Evolutionary conservation across 2,329 filamentous ascomycete genomes (phyloP).

Genomic region (Fusarium sp.): DNA sequence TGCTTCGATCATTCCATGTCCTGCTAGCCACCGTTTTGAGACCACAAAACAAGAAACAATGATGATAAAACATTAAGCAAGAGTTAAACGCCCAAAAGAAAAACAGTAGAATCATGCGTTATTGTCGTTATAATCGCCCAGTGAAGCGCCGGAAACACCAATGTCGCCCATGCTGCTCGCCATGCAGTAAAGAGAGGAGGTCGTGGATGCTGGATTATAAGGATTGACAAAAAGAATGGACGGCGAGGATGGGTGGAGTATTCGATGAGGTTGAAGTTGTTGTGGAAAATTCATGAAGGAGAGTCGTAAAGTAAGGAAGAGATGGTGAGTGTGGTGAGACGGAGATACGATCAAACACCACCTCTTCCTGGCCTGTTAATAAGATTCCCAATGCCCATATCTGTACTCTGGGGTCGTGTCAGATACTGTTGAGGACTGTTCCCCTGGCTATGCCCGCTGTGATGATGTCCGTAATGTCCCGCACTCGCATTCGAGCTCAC

Average conservation of each 20-base stretch:
- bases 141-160: conserved; percentile 37
- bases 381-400: conserved; percentile 72
- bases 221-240: conserved; percentile 42
- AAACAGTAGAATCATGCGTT: conserved; percentile 24
- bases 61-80: conserved; percentile 32
- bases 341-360: conserved; percentile 29
- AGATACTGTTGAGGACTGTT: conserved; percentile 61
- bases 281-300: not conserved
- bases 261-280: conserved; percentile 5
- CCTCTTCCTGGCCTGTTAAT: conserved; percentile 64
- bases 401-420: conserved; percentile 65
- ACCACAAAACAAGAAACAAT: conserved; percentile 9
- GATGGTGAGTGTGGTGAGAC: not conserved
- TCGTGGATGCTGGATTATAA: conserved; percentile 24
- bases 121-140: conserved; percentile 42
- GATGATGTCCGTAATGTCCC: conserved; percentile 52
- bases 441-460: conserved; percentile 51
- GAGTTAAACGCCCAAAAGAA: conserved; percentile 21
- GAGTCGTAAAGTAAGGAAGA: not conserved
- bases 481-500: conserved; percentile 62
- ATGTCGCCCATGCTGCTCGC: conserved; percentile 37
- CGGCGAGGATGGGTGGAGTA: conserved; percentile 22
- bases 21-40: conserved; percentile 38
- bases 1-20: conserved; percentile 21
- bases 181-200: conserved; percentile 36